phyloP scores from a whole-genome alignment of 2,329 filamentous ascomycete genomes.

The Xylariaceae sp. region DNA sequence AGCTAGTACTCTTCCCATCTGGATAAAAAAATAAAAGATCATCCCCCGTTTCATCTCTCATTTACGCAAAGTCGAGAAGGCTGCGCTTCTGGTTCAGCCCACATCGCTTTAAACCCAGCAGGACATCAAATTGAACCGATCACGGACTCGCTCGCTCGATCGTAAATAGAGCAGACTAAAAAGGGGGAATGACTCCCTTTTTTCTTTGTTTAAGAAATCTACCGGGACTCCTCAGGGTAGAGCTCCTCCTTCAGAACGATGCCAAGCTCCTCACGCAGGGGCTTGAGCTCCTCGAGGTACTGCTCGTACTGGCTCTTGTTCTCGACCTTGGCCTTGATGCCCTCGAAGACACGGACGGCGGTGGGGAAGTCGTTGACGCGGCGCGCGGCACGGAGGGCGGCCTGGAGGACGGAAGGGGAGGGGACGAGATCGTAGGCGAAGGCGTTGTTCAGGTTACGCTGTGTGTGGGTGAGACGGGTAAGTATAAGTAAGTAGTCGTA shows the following conservation, averaged over 20 bases:
- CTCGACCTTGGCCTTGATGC: conserved; percentile 99
- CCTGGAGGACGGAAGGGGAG: conserved; percentile 81
- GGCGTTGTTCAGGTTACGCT: conserved; percentile 79
- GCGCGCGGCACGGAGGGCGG: conserved; percentile 87
- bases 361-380: conserved; percentile 98
- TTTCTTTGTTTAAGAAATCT: conserved; percentile 11
- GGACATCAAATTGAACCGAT: no score
- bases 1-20: conserved; percentile 4
- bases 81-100: no score
- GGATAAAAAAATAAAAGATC: not conserved
- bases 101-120: no score
- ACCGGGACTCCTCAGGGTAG: conserved; percentile 63
- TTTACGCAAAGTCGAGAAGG: no score
- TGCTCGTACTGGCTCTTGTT: conserved; percentile 96
- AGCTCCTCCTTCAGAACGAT: conserved; percentile 87
- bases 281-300: conserved; percentile 90
- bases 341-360: conserved; percentile 97
- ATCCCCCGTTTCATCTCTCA: not conserved
- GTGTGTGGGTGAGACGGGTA: conserved; percentile 12
- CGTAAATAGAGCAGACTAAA: no score
- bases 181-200: no score
- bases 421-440: conserved; percentile 99
- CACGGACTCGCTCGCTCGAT: no score
- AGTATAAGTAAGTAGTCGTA: not conserved
- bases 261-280: conserved; percentile 87